These are phyloP conservation scores for Magnusiomyces ingens DNA, from an alignment of 1,139 yeast species.

Conservation along the genomic window DNA sequence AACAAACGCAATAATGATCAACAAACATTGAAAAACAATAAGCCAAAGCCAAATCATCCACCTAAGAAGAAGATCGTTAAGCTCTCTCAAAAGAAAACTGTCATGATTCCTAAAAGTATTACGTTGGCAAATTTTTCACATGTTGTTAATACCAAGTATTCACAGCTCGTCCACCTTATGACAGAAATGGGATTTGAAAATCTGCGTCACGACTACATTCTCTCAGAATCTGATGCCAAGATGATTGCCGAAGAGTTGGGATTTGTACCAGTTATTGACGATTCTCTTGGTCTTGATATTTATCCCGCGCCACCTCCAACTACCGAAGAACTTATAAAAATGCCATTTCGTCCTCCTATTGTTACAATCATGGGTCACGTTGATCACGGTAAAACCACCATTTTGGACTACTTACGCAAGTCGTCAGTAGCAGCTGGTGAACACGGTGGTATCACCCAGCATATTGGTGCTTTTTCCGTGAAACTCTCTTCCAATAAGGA, in stretches of 20 bases:
- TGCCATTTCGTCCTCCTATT: constrained; percentile 79
- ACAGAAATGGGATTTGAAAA: constrained; percentile 69
- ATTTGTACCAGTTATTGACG: constrained; percentile 51
- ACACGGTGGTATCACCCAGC: constrained; percentile 97
- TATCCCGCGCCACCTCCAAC: constrained; percentile 43
- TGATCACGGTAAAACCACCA: constrained; percentile 96
- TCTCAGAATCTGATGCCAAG: constrained; percentile 80
- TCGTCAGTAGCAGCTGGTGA: constrained; percentile 78
- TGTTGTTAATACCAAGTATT: constrained; percentile 57
- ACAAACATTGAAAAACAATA: no score
- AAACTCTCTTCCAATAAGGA: constrained; percentile 67
- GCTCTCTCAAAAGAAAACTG: background rate
- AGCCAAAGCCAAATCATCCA: no score
- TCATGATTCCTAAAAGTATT: constrained; percentile 57
- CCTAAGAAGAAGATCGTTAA: no score
- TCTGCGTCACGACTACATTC: constrained; percentile 66
- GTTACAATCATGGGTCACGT: constrained; percentile 99
- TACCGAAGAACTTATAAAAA: constrained; percentile 19
- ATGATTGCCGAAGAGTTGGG: constrained; percentile 87
- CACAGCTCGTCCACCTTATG: constrained; percentile 52
- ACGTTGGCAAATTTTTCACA: constrained; percentile 73
- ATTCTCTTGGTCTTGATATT: constrained; percentile 57
- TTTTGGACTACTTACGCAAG: constrained; percentile 76
- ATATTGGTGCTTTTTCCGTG: constrained; percentile 94
- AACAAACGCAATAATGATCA: no score